These are phyloP conservation scores for Corrigiola litoralis DNA, from an alignment of 179 eudicot genomes.

Conservation along the genomic window DNA sequence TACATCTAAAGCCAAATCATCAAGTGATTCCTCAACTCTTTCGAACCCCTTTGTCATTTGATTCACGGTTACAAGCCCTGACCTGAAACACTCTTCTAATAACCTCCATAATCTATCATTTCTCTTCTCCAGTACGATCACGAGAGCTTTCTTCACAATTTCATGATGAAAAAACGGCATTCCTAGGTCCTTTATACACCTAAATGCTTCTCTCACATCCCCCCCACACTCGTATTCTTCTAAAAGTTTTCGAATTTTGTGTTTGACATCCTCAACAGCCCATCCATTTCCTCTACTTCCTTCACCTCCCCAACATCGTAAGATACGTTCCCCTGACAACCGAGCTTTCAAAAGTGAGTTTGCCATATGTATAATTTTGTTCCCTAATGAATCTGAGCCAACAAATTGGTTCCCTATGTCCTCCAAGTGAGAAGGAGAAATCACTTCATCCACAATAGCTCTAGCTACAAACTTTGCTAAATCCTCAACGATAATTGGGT, in stretches of 20 bases:
- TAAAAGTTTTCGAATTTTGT: conserved; percentile 54
- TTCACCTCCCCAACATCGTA: conserved; percentile 93
- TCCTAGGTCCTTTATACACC: conserved; percentile 75
- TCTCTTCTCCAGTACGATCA: conserved; percentile 58
- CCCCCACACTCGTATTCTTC: conserved; percentile 92
- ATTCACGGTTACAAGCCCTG: conserved; percentile 61
- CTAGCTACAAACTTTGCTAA: conserved; percentile 81
- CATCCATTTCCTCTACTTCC: conserved; percentile 60
- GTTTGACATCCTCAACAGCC: conserved; percentile 77
- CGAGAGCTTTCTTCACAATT: conserved; percentile 72
- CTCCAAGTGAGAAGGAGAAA: conserved; percentile 66
- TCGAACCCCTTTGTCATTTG: conserved; percentile 84
- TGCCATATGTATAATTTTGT: conserved; percentile 60
- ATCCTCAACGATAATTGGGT: conserved; percentile 70
- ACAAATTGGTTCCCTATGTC: conserved; percentile 51
- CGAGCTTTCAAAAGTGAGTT: conserved; percentile 65
- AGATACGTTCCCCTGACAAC: conserved; percentile 72
- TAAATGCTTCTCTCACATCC: conserved; percentile 61
- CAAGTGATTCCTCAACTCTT: conserved; percentile 66
- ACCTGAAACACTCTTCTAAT: conserved; percentile 48
- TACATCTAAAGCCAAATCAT: conserved; percentile 73
- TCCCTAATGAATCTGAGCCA: conserved; percentile 41
- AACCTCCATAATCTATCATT: conserved; percentile 63
- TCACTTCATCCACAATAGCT: conserved; percentile 72
- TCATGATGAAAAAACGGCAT: conserved; percentile 92